Base-by-base conservation (phyloP, 169 alveolate genomes). In the Cryptosporidium meleagridis region DNA sequence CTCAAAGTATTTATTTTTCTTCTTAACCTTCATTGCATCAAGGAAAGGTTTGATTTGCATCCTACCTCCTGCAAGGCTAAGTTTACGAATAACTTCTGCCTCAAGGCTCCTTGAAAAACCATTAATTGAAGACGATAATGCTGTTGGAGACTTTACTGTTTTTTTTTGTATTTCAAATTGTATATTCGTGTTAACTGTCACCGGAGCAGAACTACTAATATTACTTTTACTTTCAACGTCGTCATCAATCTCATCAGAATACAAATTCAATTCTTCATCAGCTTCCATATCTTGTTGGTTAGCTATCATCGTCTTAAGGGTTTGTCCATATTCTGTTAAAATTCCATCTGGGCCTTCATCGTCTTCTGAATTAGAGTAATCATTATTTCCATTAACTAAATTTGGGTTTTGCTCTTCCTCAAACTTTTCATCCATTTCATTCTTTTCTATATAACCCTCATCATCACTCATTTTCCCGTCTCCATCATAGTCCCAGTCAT, bases 231-330 rank as follows among this genome's bases (percentile, higher is more conserved):
- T 80, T 51, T 80, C 89, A 41, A 48, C 21, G 6, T 80, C 89
- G 12, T 80, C 89, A 29, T 80, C 89, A 29, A 80, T 37, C 8
- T 80, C 89, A 65, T 80, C 89, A 23, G 89, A 80, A 62, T 80
- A 80, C 21, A 65, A 2, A 80, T 80, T 80, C 44, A 80, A 44
- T 65, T 80, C 89, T 26, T 80, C 89, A 59, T 80, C 89, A 29
- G 89, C 89, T 29, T 80, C 89, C 89, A 80, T 80, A 80, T 80
- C 89, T 29, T 80, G 80, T 65, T 80, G 89, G 29, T 80, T 80
- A 12, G 89, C 89, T 62, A 80, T 80, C 89, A 80, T 80, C 1
- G 75, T 80, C 44, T 80, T 80, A 8, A 80, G 45, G 12, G 70
- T 80, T 65, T 80, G 80, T 14, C 89, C 89, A 48, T 80, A 80